Conservation (phyloP, 1,284 basidiomycete genomes). For the Schizopora paradoxa region DNA sequence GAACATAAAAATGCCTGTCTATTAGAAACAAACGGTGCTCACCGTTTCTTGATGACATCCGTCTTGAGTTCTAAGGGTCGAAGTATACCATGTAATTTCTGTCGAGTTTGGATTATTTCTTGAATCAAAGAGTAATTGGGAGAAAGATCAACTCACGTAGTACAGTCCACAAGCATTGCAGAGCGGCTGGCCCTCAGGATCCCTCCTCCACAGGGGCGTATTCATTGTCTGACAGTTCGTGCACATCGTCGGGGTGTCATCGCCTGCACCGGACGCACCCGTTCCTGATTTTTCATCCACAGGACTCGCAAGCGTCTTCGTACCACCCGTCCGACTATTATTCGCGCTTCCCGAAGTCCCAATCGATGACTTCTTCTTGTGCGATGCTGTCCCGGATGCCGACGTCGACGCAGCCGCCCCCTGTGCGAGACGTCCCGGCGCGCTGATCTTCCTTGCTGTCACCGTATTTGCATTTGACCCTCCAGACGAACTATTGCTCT, state of each 20-base stretch:
- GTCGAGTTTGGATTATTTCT: slow-evolving; percentile 19
- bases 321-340: slow-evolving; percentile 10
- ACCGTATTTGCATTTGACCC: slow-evolving; percentile 4
- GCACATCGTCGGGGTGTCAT: slow-evolving; percentile 79
- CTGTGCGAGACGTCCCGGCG: slow-evolving; percentile 52
- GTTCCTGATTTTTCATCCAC: slow-evolving; percentile 24
- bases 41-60: slow-evolving; percentile 98
- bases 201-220: slow-evolving; percentile 91
- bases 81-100: slow-evolving; percentile 95
- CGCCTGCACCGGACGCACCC: slow-evolving; percentile 41
- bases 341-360: slow-evolving; percentile 1
- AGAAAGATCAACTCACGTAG: slow-evolving; percentile 57
- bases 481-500: slow-evolving; percentile 10
- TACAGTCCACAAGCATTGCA: slow-evolving; percentile 91
- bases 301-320: slow-evolving; percentile 49
- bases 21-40: slow-evolving; percentile 25
- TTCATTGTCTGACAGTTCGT: slow-evolving; percentile 95
- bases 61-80: slow-evolving; percentile 92
- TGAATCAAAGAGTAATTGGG: slow-evolving; percentile 20
- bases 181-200: slow-evolving; percentile 91
- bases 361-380: slow-evolving; percentile 45
- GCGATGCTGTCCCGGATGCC: slow-evolving; percentile 21
- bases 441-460: slow-evolving; percentile 47
- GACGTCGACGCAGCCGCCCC: slow-evolving; percentile 30
- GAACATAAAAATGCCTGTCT: slow-evolving; percentile 7